Evolutionary conservation across 345 rosid genomes (phyloP).

Genomic region (Citrus reticulata): DNA sequence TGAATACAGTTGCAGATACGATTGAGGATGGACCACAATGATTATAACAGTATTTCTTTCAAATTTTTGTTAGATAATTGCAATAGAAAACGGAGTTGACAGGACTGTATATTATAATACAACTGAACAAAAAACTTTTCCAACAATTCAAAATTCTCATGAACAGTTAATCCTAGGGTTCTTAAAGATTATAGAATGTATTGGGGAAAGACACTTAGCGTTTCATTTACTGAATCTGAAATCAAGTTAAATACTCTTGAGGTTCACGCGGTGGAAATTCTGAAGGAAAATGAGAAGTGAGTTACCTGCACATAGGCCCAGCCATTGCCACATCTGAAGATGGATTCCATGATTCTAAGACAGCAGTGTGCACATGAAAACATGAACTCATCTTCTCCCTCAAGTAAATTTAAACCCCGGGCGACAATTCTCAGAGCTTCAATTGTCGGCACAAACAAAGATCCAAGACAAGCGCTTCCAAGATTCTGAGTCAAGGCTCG

Average conservation of each 20-base stretch:
- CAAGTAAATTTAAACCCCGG: slow-evolving; percentile 79
- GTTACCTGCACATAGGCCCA: slow-evolving; percentile 99
- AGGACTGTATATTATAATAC: neutral
- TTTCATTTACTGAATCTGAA: neutral
- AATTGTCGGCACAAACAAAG: slow-evolving; percentile 84
- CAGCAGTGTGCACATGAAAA: slow-evolving; percentile 99
- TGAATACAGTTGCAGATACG: neutral
- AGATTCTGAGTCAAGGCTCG: slow-evolving; percentile 75
- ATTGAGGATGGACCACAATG: neutral
- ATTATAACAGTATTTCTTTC: neutral
- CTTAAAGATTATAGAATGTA: neutral
- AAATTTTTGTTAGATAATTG: neutral
- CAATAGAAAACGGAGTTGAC: neutral
- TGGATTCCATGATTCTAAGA: slow-evolving; percentile 65
- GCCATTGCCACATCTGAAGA: slow-evolving; percentile 84
- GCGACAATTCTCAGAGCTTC: slow-evolving; percentile 87
- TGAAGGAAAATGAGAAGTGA: neutral
- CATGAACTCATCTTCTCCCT: slow-evolving; percentile 99
- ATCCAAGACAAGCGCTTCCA: slow-evolving; percentile 96
- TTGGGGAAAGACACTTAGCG: neutral
- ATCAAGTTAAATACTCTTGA: neutral
- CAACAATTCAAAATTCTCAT: neutral
- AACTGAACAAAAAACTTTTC: neutral
- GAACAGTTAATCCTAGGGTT: neutral
- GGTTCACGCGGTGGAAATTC: neutral